phyloP scores from a whole-genome alignment of 371 early-diverging fungal species.

The Mucor saturninus region DNA sequence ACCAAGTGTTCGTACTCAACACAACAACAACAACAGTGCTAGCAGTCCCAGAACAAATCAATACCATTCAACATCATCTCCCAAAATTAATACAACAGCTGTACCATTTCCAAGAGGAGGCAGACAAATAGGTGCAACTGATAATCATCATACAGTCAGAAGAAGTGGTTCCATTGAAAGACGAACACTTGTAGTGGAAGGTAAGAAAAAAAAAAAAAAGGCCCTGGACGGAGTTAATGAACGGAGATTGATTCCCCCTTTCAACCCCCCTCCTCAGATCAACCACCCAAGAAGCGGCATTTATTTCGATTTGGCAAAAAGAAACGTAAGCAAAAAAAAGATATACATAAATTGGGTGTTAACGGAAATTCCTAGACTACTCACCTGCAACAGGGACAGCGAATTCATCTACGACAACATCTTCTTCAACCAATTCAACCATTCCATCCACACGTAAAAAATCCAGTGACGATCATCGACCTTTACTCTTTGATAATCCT shows the following conservation, averaged over 20 bases:
- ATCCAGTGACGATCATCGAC: slow-evolving; percentile 31
- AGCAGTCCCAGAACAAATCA: too few relatives aligned
- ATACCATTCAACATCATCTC: too few relatives aligned
- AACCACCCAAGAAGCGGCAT: slow-evolving; percentile 24
- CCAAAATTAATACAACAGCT: slow-evolving; percentile 16
- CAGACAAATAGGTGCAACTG: slow-evolving; percentile 32
- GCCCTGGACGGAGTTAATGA: slow-evolving; percentile 22
- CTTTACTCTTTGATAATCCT: not conserved
- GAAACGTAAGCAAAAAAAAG: slow-evolving; percentile 33
- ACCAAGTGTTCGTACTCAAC: slow-evolving; percentile 7
- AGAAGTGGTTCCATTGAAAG: slow-evolving; percentile 34
- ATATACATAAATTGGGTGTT: not conserved
- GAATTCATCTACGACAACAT: slow-evolving; percentile 10
- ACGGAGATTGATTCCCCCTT: not conserved
- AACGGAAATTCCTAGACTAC: not conserved
- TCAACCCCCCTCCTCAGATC: slow-evolving; percentile 12
- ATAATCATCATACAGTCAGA: slow-evolving; percentile 11
- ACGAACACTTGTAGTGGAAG: slow-evolving; percentile 2
- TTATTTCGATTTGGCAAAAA: slow-evolving; percentile 44
- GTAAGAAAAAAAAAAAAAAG: not conserved
- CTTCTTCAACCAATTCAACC: slow-evolving; percentile 9
- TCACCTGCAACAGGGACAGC: slow-evolving; percentile 5
- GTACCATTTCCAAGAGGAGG: slow-evolving; percentile 53
- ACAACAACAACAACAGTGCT: slow-evolving; percentile 1
- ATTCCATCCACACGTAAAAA: slow-evolving; percentile 27